phyloP scores from a whole-genome alignment of 129 eudicot species.

The Cynara cardunculus region DNA sequence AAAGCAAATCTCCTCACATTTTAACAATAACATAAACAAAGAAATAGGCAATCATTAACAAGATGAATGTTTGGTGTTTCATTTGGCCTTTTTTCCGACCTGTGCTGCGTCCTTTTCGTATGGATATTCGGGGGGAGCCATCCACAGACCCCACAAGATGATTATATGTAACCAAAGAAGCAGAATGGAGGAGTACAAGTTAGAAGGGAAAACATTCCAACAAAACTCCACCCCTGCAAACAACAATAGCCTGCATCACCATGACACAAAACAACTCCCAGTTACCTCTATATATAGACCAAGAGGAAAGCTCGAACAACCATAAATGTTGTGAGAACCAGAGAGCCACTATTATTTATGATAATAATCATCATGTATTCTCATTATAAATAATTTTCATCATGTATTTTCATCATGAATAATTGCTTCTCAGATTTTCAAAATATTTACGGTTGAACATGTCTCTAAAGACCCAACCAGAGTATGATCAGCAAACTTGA shows the following conservation, averaged over 20 bases:
- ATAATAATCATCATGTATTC: neutral
- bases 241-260: slow-evolving; percentile 57
- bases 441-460: neutral
- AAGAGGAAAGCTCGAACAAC: neutral
- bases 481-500: neutral
- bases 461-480: neutral
- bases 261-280: neutral
- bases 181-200: slow-evolving; percentile 47
- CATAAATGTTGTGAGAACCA: neutral
- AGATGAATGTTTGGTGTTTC: slow-evolving; percentile 6
- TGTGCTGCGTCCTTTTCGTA: slow-evolving; percentile 32
- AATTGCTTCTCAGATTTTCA: neutral
- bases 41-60: neutral
- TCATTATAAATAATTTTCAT: neutral
- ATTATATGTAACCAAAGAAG: slow-evolving; percentile 58
- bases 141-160: slow-evolving; percentile 74
- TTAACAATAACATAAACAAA: neutral
- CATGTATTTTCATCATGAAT: neutral
- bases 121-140: slow-evolving; percentile 50
- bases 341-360: neutral
- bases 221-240: slow-evolving; percentile 68
- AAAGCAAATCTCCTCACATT: neutral
- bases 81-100: slow-evolving; percentile 31
- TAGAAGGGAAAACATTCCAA: slow-evolving; percentile 88
- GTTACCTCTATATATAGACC: neutral